Base-by-base conservation (phyloP, 306 rosid genomes). In the Citrullus amarus region DNA sequence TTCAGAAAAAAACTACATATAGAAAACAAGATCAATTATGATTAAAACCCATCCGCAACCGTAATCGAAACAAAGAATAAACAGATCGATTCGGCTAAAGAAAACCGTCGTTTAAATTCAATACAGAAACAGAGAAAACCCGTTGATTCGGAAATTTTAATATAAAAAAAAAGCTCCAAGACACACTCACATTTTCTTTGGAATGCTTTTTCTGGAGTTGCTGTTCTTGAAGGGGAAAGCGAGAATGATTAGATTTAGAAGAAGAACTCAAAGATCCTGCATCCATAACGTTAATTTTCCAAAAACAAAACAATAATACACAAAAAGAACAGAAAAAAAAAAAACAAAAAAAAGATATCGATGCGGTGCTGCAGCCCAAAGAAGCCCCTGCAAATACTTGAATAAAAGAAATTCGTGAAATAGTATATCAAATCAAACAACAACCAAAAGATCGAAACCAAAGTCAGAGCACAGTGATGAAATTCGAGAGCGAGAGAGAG, bases 181-280 rank as follows among this genome's bases (percentile, higher is more conserved):
- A 50, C 6, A 50, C 17, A 16, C 78, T 59, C 51, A 85, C 88
- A 22, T 85, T 85, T 54, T 85, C 88, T 38, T 63, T 41, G 13
- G 86, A 82, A 65, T 61, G 78, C 79, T 34, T 86, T 78, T 79
- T 66, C 65, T 78, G 88, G 13, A 83, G 77, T 67, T 53, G 79
- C 48, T 75, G 84, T 54, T 83, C 88, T 75, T 68, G 86, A 50
- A 78, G 84, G 53, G 74, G 20, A 36, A 17, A 38, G 43, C 74
- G 51, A 16, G 68, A 11, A 22, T 6, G 8, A 4, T 22, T 12
- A 5, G 41, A 4, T 28, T 61, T 61, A 22, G 68, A 61, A 61
- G 68, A 61, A 61, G 41, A 61, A 61, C 68, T 61, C 41, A 61
- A 61, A 61, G 38, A 22, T 22, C 68, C 68, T 61, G 68, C 6